Evolutionary conservation across 2,329 filamentous ascomycete genomes (phyloP), one percentile per base, ranked within the genome.

Genomic region (Blastomyces parvus): DNA sequence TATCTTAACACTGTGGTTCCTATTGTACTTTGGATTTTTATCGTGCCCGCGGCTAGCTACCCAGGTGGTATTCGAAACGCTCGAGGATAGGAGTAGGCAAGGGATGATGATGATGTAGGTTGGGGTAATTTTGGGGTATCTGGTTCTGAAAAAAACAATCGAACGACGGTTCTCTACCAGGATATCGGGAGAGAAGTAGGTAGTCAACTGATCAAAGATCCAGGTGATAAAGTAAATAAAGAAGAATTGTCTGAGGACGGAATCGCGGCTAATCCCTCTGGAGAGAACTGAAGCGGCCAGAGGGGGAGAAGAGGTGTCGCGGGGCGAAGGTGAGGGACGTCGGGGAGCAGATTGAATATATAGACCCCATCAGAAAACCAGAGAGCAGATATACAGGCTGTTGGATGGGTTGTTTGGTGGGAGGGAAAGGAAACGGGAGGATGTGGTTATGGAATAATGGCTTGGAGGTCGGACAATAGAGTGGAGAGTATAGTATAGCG

Each of bases 271-370:
- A 67, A 60, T 65, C 62, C 62, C 66, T 64, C 61, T 67, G 66
- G 40, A 67, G 66, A 19, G 66, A 67, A 61, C 63, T 65, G 58
- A 62, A 80, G 61, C 77, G 78, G 50, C 80, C 79, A 55, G 78
- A 77, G 40, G 73, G 78, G 64, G 76, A 82, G 69, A 83, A 85
- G 42, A 65, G 68, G 83, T 86, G 73, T 77, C 76, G 77, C 79
- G 61, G 70, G 67, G 70, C 59, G 74, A 78, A 70, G 81, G 79
- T 68, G 82, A 83, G 71, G 71, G 80, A 57, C 74, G 68, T 61
- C 73, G 71, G 63, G 71, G 72, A 33, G 74, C 78, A 65, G 69
- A 71, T 48, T 66, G 64, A 50, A 64, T 64, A 70, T 64, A 64
- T 64, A 69, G 68, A 76, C 75, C 72, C 74, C 76, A 63, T 73